Conservation (phyloP, 208 protist species). For the Crithidia thermophila region DNA sequence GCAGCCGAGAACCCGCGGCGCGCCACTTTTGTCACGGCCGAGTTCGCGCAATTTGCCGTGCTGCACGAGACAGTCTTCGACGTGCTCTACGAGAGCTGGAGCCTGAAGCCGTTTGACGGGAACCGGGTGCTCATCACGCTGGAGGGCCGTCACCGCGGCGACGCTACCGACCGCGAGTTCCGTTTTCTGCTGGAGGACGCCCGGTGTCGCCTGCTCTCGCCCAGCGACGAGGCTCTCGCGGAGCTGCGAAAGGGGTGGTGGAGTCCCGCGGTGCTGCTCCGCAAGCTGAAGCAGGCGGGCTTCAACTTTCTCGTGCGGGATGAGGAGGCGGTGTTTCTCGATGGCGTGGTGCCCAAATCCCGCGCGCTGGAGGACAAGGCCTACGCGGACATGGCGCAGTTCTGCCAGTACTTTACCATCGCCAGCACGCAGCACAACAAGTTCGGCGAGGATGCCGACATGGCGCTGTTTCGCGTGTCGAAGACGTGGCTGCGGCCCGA, state of each 20-base stretch:
- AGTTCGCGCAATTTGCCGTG: conserved; percentile 88
- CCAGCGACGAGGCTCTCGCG: conserved; percentile 78
- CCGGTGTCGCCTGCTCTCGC: conserved; percentile 75
- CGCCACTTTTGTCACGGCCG: conserved; percentile 66
- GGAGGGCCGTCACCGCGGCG: conserved; percentile 75
- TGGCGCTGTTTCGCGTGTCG: conserved; percentile 91
- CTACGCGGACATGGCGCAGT: conserved; percentile 90
- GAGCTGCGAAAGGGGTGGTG: conserved; percentile 67
- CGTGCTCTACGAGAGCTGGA: conserved; percentile 88
- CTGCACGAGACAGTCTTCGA: conserved; percentile 92
- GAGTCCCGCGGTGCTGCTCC: conserved; percentile 78
- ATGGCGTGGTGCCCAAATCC: conserved; percentile 73
- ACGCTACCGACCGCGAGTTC: conserved; percentile 88
- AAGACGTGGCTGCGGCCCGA: conserved; percentile 40
- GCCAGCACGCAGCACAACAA: conserved; percentile 86
- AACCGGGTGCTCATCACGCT: conserved; percentile 78
- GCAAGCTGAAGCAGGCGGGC: conserved; percentile 75
- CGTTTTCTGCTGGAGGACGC: conserved; percentile 81
- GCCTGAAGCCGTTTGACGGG: conserved; percentile 66
- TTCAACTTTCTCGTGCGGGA: conserved; percentile 90
- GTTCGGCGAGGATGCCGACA: conserved; percentile 81
- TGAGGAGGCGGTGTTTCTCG: conserved; percentile 71
- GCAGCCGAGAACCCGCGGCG: conserved; percentile 43
- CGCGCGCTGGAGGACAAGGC: conserved; percentile 74
- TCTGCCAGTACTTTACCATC: conserved; percentile 80